phyloP scores from a whole-genome alignment of 2,329 filamentous ascomycete genomes.

The Aureobasidium leucospermi region DNA sequence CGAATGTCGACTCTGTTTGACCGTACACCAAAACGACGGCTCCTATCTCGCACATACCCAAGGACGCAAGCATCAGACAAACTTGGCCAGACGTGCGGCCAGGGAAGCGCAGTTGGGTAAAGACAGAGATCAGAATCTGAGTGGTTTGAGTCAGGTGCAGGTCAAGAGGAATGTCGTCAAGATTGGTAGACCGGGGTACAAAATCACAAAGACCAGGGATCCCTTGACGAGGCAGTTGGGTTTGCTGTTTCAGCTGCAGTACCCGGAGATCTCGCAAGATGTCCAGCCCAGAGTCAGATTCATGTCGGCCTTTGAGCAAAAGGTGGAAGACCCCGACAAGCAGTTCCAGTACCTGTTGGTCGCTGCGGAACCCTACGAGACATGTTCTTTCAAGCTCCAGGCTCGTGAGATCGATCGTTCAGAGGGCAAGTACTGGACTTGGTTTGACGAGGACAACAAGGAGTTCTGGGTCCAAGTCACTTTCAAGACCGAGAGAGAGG shows the following conservation, averaged over 20 bases:
- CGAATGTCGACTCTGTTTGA: conserved; percentile 93
- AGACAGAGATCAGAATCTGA: conserved; percentile 50
- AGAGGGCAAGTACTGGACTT: conserved; percentile 83
- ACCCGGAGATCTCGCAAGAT: conserved; percentile 76
- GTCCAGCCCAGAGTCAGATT: conserved; percentile 80
- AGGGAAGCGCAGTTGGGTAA: conserved; percentile 87
- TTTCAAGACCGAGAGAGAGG: conserved; percentile 97
- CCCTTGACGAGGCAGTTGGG: conserved; percentile 82
- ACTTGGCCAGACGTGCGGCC: conserved; percentile 90
- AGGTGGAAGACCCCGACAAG: conserved; percentile 88
- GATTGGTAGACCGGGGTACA: conserved; percentile 93
- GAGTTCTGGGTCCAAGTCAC: conserved; percentile 97
- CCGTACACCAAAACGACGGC: conserved; percentile 97
- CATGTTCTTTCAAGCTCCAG: conserved; percentile 91
- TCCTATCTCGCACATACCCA: conserved; percentile 98
- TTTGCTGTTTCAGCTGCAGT: conserved; percentile 91
- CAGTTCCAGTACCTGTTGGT: conserved; percentile 91
- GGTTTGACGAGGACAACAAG: conserved; percentile 92
- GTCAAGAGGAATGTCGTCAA: conserved; percentile 81
- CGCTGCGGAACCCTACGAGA: conserved; percentile 96
- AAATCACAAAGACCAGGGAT: conserved; percentile 93
- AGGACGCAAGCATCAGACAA: conserved; percentile 97
- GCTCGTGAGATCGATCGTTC: conserved; percentile 85
- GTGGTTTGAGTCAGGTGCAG: conserved; percentile 63
- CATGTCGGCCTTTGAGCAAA: conserved; percentile 97